Base-by-base conservation (phyloP, 768 basidiomycete species). In the Xanthoconium stramineum region DNA sequence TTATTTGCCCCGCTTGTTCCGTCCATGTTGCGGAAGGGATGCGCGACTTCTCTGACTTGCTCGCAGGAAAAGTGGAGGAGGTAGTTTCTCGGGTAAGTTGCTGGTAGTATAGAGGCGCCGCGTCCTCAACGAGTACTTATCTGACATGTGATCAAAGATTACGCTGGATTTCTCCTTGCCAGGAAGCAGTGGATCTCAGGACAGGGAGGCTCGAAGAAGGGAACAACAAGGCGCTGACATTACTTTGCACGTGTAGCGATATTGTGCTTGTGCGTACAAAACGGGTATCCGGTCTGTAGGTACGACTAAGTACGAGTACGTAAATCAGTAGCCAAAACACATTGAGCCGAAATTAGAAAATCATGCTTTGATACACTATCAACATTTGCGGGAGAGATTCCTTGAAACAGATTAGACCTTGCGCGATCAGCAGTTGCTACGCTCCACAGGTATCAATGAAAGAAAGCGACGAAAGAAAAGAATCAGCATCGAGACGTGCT, bases 31-130 rank as follows among this genome's bases (percentile, higher is more conserved):
- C 38, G 2, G 59, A 38, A 7, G 55, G 55, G 9, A 65, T 67
- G 65, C 59, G 46, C 4, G 58, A 48, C 43, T 61, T 68, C 38
- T 36, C 55, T 0, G 50, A 49, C 3, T 9, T 69, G 8, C 39
- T 67, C 20, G 38, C 36, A 3, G 28, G 15, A 14, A 55, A 62
- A 39, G 30, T 67, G 1, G 61, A 65, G 0, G 50, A 57, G 19
- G 55, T 30, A 4, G 49, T 60, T 29, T 61, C 66, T 29, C 28
- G 11, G 29, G 67, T 66, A 24, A 38, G 64, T 33, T 24, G 12
- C 2, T 15, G 8, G 12, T 28, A 17, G 14, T 11, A 24, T 12
- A 29, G 2, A 29, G 29, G 43, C 13, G 19, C 11, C n/a, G 5
- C 11, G 11, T n/a, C n/a, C n/a, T n/a, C n/a, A n/a, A n/a, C n/a